A percentile compares a stretch with the other conserved stretches of the same genome.
Conservation (phyloP, 2,329 filamentous ascomycete species). For the Clarireedia paspali region DNA sequence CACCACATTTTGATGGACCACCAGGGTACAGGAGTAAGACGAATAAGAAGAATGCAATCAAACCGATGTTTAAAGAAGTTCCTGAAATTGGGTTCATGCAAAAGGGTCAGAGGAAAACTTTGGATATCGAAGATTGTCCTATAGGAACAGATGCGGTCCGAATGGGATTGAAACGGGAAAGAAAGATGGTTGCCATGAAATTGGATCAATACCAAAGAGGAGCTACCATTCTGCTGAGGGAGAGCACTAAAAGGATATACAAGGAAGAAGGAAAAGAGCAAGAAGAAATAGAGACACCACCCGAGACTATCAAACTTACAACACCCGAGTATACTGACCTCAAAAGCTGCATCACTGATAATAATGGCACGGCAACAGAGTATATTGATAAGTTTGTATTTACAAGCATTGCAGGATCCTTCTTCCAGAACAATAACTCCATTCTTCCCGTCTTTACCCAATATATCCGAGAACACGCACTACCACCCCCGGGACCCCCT, state of each 20-base stretch:
- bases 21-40: conserved; percentile 41
- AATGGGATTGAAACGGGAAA: conserved; percentile 69
- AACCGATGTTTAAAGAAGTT: conserved; percentile 51
- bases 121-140: conserved; percentile 97
- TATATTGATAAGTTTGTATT: conserved; percentile 78
- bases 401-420: conserved; percentile 84
- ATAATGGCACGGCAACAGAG: conserved; percentile 75
- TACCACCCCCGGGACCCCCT: conserved; percentile 41
- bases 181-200: conserved; percentile 65
- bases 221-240: conserved; percentile 81
- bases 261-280: conserved; percentile 34
- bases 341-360: conserved; percentile 85
- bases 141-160: conserved; percentile 85
- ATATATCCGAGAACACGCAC: conserved; percentile 75
- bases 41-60: conserved; percentile 42
- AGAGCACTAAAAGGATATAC: conserved; percentile 65
- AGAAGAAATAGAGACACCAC: conserved; percentile 24
- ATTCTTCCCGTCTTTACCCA: conserved; percentile 81
- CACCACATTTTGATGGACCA: conserved; percentile 87
- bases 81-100: conserved; percentile 86
- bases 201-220: conserved; percentile 68
- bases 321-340: conserved; percentile 56
- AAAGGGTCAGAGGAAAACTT: conserved; percentile 70
- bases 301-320: conserved; percentile 23
- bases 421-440: conserved; percentile 99